Evolutionary conservation across 352 stramenopile genomes (phyloP).

Genomic region (Pilasporangium apinafurcum): DNA sequence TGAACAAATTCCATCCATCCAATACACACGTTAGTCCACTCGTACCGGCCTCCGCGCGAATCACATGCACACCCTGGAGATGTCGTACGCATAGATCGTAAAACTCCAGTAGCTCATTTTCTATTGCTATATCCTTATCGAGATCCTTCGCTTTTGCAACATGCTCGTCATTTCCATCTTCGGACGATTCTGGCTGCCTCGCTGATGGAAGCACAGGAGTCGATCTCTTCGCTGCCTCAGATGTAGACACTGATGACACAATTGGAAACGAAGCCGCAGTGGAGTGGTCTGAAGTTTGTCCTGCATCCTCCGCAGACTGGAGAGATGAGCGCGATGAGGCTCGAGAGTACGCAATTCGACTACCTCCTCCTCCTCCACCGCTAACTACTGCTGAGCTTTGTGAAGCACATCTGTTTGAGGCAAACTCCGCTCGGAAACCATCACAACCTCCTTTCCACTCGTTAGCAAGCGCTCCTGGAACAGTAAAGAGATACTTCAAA

Average conservation of each 20-base stretch:
- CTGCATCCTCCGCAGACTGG: neutral
- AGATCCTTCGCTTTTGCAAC: neutral
- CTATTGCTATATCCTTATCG: slow-evolving; percentile 21
- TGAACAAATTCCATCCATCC: slow-evolving; percentile 66
- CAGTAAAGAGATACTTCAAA: slow-evolving; percentile 21
- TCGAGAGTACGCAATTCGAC: slow-evolving; percentile 1
- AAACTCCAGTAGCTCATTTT: slow-evolving; percentile 48
- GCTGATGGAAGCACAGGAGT: neutral
- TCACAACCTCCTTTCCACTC: slow-evolving; percentile 44
- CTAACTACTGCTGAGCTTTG: slow-evolving; percentile 7
- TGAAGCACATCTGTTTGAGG: slow-evolving; percentile 9
- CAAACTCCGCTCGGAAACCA: slow-evolving; percentile 55
- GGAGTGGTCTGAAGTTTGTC: slow-evolving; percentile 1
- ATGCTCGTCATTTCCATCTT: slow-evolving; percentile 2
- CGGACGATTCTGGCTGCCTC: neutral
- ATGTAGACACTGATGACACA: slow-evolving; percentile 8
- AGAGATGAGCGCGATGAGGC: slow-evolving; percentile 5
- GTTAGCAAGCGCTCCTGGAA: slow-evolving; percentile 25
- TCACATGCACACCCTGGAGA: slow-evolving; percentile 37
- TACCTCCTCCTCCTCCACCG: neutral
- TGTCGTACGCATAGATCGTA: slow-evolving; percentile 47
- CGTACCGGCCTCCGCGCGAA: slow-evolving; percentile 57
- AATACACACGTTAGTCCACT: slow-evolving; percentile 49
- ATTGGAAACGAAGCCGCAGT: slow-evolving; percentile 15
- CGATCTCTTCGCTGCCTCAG: slow-evolving; percentile 4